These are phyloP conservation scores for Balakata baccata DNA, from an alignment of 345 rosid species.

Conservation along the genomic window DNA sequence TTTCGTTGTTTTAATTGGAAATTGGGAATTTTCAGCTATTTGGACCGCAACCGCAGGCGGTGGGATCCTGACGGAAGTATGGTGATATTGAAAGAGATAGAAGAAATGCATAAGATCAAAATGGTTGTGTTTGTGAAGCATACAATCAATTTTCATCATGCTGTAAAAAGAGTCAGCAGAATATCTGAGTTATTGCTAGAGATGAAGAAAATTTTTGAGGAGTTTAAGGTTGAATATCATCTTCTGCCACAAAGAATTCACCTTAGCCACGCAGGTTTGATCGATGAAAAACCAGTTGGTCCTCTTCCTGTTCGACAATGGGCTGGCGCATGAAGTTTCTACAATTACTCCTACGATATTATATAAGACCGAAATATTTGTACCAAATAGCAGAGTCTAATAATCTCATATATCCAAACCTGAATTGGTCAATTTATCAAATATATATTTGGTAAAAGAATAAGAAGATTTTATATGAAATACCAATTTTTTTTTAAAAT, in stretches of 20 bases:
- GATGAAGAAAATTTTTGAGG: conserved; percentile 55
- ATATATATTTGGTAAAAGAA: no score
- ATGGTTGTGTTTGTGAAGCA: conserved; percentile 52
- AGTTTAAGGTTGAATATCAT: conserved; percentile 46
- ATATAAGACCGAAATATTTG: no score
- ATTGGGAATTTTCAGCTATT: conserved; percentile 35
- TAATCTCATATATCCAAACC: no score
- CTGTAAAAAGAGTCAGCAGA: conserved; percentile 42
- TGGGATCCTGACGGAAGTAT: conserved; percentile 46
- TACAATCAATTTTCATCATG: conserved; percentile 44
- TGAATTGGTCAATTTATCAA: no score
- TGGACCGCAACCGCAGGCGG: conserved; percentile 57
- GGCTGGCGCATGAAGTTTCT: no score
- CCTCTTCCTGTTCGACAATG: neutral
- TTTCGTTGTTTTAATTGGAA: no score
- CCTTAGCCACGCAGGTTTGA: conserved; percentile 27
- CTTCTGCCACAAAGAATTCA: conserved; percentile 65
- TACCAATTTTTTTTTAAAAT: no score
- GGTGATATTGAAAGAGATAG: conserved; percentile 55
- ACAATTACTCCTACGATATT: no score
- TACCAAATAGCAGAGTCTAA: no score
- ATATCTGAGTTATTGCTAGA: conserved; percentile 55
- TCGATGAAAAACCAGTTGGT: neutral
- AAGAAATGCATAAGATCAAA: conserved; percentile 64
- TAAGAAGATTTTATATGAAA: no score